phyloP scores from a whole-genome alignment of 306 rosid species.

The Crotalaria pallida region DNA sequence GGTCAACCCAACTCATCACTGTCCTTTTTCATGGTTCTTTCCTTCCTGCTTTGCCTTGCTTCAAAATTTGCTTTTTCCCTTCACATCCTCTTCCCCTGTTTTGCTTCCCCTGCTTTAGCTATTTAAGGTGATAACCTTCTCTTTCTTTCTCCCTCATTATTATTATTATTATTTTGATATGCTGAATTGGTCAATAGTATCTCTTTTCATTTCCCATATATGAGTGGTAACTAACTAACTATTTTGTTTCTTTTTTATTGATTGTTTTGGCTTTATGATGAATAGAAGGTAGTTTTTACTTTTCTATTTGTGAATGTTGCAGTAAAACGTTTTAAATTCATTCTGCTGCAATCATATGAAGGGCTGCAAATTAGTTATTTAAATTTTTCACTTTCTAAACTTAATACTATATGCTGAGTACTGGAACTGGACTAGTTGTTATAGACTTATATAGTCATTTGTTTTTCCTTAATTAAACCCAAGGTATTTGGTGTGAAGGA shows the following conservation, averaged over 20 bases:
- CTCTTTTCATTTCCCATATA: not conserved
- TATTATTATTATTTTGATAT: not conserved
- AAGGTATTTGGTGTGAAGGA: not conserved
- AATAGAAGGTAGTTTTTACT: not conserved
- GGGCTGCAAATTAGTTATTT: not conserved
- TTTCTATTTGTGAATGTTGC: conserved; percentile 2
- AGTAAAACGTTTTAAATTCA: not conserved
- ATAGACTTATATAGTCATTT: not conserved
- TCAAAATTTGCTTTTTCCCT: not conserved
- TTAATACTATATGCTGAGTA: not conserved
- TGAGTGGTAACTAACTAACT: not conserved
- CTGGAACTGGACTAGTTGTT: not conserved
- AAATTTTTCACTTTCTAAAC: not conserved
- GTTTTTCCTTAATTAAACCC: not conserved
- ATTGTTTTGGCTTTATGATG: not conserved
- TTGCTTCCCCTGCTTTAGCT: conserved; percentile 11
- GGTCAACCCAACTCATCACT: not conserved
- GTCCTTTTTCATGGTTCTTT: too few relatives aligned
- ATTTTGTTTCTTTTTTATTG: not conserved
- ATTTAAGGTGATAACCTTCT: conserved; percentile 20
- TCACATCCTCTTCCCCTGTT: not conserved
- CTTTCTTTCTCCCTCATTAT: not conserved
- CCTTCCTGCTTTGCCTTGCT: too few relatives aligned
- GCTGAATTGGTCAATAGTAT: conserved; percentile 3
- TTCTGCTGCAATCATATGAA: conserved; percentile 4